Percentiles rank a stretch among this genome's conserved stretches.
Evolutionary conservation across 208 protist species (phyloP).

Genomic region (Wallacemonas sp.): DNA sequence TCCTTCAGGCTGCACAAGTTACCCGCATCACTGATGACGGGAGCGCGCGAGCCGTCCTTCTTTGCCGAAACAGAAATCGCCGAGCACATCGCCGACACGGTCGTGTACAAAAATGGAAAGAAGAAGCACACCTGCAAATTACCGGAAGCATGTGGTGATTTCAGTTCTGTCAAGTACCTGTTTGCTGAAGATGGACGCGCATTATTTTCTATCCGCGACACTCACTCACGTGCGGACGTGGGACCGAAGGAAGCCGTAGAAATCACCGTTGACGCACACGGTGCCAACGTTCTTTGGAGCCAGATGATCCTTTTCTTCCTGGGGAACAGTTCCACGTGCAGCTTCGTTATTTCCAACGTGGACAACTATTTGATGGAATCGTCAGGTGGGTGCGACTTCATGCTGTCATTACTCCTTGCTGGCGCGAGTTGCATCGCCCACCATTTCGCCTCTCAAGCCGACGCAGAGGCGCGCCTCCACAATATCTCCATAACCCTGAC

Average conservation of each 20-base stretch:
- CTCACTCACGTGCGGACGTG: neutral
- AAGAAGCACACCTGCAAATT: constrained; percentile 4
- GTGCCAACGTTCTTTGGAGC: constrained; percentile 8
- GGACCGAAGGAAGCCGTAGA: neutral
- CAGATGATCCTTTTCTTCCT: constrained; percentile 8
- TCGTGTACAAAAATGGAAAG: constrained; percentile 12
- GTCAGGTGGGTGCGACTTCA: constrained; percentile 36
- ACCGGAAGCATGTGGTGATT: constrained; percentile 8
- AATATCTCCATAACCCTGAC: constrained; percentile 6
- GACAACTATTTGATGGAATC: constrained; percentile 38
- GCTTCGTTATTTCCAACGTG: constrained; percentile 39
- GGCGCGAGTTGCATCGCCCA: constrained; percentile 33
- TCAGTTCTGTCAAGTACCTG: neutral
- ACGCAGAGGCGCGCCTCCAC: neutral
- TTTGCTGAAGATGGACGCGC: constrained; percentile 1
- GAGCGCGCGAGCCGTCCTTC: constrained; percentile 32
- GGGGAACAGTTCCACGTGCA: neutral
- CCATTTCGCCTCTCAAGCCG: constrained; percentile 26
- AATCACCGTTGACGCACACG: constrained; percentile 13
- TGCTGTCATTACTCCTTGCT: constrained; percentile 51
- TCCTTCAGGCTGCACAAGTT: constrained; percentile 56
- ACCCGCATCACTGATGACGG: constrained; percentile 50
- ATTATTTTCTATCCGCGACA: constrained; percentile 6
- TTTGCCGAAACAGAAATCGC: constrained; percentile 37
- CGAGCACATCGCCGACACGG: neutral